Evolutionary conservation across 495 filamentous ascomycete genomes (phyloP).

Genomic region (Geoglossum glabrum): DNA sequence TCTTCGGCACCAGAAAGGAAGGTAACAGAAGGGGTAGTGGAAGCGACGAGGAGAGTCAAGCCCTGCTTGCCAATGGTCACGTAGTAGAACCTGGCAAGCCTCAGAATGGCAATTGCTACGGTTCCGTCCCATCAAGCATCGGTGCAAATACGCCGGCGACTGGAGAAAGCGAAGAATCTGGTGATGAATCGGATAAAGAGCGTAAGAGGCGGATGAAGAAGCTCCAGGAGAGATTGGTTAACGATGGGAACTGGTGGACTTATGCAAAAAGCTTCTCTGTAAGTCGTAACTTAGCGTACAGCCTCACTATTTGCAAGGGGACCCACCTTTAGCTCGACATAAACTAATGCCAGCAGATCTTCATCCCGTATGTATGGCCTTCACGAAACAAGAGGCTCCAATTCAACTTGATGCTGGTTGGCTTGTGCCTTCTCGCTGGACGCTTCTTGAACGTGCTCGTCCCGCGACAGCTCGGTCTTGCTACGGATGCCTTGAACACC

Average conservation of each 20-base stretch:
- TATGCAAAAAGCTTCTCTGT: slow-evolving; percentile 2
- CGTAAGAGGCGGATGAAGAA: not conserved
- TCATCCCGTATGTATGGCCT: slow-evolving; percentile 48
- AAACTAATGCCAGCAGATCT: slow-evolving; percentile 15
- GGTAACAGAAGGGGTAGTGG: not conserved
- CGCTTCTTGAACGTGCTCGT: slow-evolving; percentile 44
- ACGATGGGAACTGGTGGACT: slow-evolving; percentile 1
- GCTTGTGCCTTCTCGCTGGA: slow-evolving; percentile 35
- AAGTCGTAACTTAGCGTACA: not conserved
- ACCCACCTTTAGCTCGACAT: not conserved
- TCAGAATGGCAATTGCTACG: not conserved
- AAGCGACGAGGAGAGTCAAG: slow-evolving; percentile 1
- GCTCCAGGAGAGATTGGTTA: not conserved
- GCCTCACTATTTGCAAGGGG: not conserved
- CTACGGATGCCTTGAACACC: slow-evolving; percentile 32
- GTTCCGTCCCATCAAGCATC: not conserved
- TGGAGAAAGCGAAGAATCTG: not conserved
- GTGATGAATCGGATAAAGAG: not conserved
- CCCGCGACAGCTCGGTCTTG: slow-evolving; percentile 43
- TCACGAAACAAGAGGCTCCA: slow-evolving; percentile 33
- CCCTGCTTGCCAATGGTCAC: not conserved
- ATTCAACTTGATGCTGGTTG: slow-evolving; percentile 33
- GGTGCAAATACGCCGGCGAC: not conserved
- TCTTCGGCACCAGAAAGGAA: not conserved
- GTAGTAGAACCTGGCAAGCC: not conserved